Percentiles rank a stretch among this genome's conserved stretches.
These are phyloP conservation scores for Lablab purpureus DNA, from an alignment of 306 rosid species.

Conservation along the genomic window DNA sequence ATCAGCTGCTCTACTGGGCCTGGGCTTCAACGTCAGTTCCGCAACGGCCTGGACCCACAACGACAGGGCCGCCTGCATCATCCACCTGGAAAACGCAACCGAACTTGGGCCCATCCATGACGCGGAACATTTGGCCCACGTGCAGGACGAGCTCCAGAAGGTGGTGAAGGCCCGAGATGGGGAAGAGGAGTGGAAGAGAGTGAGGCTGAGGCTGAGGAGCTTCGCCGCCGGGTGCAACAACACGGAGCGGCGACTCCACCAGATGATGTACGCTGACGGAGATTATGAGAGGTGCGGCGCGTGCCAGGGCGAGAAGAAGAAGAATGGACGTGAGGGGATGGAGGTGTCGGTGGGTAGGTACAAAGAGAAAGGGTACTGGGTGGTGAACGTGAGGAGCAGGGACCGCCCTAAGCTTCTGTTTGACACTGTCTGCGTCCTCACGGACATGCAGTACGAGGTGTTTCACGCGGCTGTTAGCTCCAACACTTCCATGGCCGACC, in stretches of 20 bases:
- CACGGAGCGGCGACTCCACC: slow-evolving; percentile 78
- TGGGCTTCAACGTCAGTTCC: slow-evolving; percentile 62
- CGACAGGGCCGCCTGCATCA: slow-evolving; percentile 56
- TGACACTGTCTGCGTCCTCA: slow-evolving; percentile 74
- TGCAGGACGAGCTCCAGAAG: slow-evolving; percentile 54
- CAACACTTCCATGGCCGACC: slow-evolving; percentile 53
- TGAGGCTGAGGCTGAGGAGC: slow-evolving; percentile 49
- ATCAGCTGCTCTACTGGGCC: slow-evolving; percentile 53
- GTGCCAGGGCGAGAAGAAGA: slow-evolving; percentile 47
- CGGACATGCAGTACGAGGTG: slow-evolving; percentile 68
- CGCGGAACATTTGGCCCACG: slow-evolving; percentile 51
- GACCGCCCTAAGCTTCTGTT: slow-evolving; percentile 71
- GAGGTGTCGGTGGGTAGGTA: slow-evolving; percentile 59
- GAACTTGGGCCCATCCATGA: slow-evolving; percentile 55
- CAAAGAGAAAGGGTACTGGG: slow-evolving; percentile 65
- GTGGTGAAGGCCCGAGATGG: slow-evolving; percentile 60
- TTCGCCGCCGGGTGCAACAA: slow-evolving; percentile 54
- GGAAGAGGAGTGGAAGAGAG: slow-evolving; percentile 52
- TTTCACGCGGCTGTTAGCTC: slow-evolving; percentile 75
- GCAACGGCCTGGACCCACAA: slow-evolving; percentile 71
- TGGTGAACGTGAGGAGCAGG: slow-evolving; percentile 59
- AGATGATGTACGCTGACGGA: slow-evolving; percentile 63
- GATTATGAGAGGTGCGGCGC: slow-evolving; percentile 61
- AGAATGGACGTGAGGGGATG: slow-evolving; percentile 61
- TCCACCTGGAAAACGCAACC: slow-evolving; percentile 56